A percentile compares a stretch with the other conserved stretches of the same genome.
Conservation (phyloP, 2,329 filamentous ascomycete genomes). For the Colletotrichum tropicicola region DNA sequence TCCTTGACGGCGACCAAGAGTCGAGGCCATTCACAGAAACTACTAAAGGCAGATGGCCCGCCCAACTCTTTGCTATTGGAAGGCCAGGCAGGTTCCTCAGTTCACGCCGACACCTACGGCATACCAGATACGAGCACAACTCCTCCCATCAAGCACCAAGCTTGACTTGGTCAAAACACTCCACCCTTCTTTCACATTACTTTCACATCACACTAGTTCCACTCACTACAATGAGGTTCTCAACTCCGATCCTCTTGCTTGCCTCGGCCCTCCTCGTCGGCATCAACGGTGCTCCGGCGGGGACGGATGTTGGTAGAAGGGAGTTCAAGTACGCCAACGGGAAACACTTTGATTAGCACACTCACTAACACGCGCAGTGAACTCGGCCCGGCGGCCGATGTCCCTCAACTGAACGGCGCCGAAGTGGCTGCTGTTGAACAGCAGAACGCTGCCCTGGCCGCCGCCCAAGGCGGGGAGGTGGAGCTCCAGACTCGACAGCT, state of each 20-base stretch:
- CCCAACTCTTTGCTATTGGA: rapidly evolving
- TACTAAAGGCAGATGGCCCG: slow-evolving; percentile 15
- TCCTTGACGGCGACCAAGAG: neutral
- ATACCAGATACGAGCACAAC: slow-evolving; percentile 1
- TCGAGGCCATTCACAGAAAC: neutral
- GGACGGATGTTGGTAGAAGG: neutral
- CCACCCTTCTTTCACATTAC: neutral
- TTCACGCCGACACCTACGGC: slow-evolving; percentile 17
- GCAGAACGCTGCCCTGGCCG: slow-evolving; percentile 4
- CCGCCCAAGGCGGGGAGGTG: neutral
- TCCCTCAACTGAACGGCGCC: neutral
- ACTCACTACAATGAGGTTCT: slow-evolving; percentile 16
- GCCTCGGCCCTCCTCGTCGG: slow-evolving; percentile 25
- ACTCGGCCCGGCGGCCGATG: neutral
- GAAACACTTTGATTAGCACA: neutral
- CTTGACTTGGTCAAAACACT: slow-evolving; percentile 3
- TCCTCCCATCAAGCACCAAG: neutral
- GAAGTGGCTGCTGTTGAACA: slow-evolving; percentile 14
- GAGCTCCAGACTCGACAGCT: neutral
- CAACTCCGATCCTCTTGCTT: slow-evolving; percentile 13
- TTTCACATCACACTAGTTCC: neutral
- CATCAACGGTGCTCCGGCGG: slow-evolving; percentile 26
- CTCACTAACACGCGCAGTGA: neutral
- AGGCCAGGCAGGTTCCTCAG: slow-evolving; percentile 17
- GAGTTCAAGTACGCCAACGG: neutral